phyloP scores from a whole-genome alignment of 371 early-diverging fungal species.

The Circinella umbellata region DNA sequence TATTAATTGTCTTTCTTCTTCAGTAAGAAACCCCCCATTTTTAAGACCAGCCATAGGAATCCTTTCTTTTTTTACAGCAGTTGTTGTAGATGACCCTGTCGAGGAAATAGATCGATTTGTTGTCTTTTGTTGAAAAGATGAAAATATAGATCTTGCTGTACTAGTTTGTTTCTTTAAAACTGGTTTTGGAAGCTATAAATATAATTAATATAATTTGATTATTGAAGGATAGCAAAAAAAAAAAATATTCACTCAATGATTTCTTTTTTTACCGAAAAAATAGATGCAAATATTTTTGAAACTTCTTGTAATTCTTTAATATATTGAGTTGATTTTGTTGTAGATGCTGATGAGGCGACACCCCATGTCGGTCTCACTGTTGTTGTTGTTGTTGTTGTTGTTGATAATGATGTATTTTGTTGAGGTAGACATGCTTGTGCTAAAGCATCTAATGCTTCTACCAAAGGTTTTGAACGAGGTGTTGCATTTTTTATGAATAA shows the following conservation, averaged over 20 bases:
- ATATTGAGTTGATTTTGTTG: constrained; percentile 10
- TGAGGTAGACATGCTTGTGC: constrained; percentile 8
- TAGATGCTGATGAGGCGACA: not conserved
- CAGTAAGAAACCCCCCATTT: constrained; percentile 20
- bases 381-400: too few relatives aligned
- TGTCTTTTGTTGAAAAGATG: constrained; percentile 12
- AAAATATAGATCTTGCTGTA: constrained; percentile 14
- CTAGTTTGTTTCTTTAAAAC: not conserved
- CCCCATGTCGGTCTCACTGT: not conserved
- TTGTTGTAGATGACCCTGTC: too few relatives aligned
- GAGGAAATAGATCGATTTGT: not conserved
- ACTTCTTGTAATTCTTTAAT: constrained; percentile 15
- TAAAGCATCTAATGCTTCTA: constrained; percentile 13
- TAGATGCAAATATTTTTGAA: constrained; percentile 6
- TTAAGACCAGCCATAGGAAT: constrained; percentile 15
- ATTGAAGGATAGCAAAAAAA: not conserved
- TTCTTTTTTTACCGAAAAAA: constrained; percentile 17
- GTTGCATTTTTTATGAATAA: constrained; percentile 15
- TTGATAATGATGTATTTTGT: not conserved
- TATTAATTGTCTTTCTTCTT: constrained; percentile 20
- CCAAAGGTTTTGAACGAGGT: constrained; percentile 14
- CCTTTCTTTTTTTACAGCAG: not conserved
- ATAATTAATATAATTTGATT: too few relatives aligned
- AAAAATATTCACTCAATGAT: too few relatives aligned
- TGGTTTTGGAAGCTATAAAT: constrained; percentile 1